Evolutionary conservation across 1,139 yeast genomes (phyloP).

Genomic region (Pichia norvegensis): DNA sequence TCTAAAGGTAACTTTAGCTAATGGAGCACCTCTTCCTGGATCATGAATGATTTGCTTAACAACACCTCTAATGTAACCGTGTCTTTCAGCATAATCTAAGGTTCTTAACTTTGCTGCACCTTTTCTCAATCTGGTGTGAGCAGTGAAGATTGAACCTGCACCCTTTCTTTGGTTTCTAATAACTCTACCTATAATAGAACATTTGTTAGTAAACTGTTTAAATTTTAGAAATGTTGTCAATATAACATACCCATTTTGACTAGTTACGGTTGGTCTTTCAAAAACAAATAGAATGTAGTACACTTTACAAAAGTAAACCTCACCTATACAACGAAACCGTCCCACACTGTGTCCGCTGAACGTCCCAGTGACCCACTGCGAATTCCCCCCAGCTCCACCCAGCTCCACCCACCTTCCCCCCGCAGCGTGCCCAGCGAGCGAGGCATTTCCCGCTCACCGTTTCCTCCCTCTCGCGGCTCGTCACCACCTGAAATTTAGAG

Average conservation of each 20-base stretch:
- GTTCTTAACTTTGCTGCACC: constrained; percentile 99
- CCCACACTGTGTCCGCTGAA: no score
- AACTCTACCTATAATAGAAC: constrained; percentile 74
- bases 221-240: not conserved
- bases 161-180: constrained; percentile 99
- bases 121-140: constrained; percentile 99
- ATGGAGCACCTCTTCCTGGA: constrained; percentile 99
- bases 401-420: no score
- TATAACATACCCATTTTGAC: constrained; percentile 12
- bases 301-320: no score
- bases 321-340: no score
- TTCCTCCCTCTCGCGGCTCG: no score
- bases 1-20: constrained; percentile 98
- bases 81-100: constrained; percentile 98
- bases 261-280: constrained; percentile 8
- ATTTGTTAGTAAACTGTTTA: constrained; percentile 14
- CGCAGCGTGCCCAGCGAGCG: no score
- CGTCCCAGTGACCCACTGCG: no score
- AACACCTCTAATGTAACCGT: constrained; percentile 98
- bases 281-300: not conserved
- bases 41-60: constrained; percentile 98
- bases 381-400: no score
- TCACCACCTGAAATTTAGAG: not conserved
- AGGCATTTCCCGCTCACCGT: no score
- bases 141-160: constrained; percentile 99